These are phyloP conservation scores for Sicyos baderoa DNA, from an alignment of 306 rosid genomes.

Conservation along the genomic window DNA sequence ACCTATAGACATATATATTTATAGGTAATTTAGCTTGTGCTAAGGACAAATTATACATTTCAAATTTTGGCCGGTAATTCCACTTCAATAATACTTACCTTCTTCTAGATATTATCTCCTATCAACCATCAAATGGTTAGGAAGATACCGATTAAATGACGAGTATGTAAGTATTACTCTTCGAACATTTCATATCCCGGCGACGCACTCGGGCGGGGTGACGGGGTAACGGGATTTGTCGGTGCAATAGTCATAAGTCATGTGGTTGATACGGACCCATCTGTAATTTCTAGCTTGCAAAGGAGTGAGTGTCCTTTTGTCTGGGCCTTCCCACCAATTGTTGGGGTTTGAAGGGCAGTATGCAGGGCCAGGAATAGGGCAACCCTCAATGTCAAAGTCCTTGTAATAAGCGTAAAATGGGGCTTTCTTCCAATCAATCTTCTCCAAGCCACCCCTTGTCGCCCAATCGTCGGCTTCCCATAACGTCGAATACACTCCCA, in stretches of 20 bases:
- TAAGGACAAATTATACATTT: not conserved
- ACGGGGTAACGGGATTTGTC: slow-evolving; percentile 56
- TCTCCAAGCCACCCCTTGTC: slow-evolving; percentile 90
- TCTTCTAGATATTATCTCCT: not conserved
- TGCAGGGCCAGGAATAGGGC: slow-evolving; percentile 57
- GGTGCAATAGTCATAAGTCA: slow-evolving; percentile 74
- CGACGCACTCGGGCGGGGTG: slow-evolving; percentile 63
- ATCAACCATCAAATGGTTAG: not conserved
- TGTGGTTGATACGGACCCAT: slow-evolving; percentile 88
- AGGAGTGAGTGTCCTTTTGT: slow-evolving; percentile 49
- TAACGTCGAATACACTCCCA: slow-evolving; percentile 78
- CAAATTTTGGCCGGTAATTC: not conserved
- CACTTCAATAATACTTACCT: not conserved
- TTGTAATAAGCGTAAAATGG: slow-evolving; percentile 73
- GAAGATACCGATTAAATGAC: not conserved
- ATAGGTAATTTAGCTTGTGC: not conserved
- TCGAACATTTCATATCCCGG: not conserved
- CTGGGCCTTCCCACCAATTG: slow-evolving; percentile 84
- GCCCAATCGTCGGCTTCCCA: slow-evolving; percentile 99
- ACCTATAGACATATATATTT: not conserved
- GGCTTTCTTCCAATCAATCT: slow-evolving; percentile 85
- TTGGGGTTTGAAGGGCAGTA: slow-evolving; percentile 48
- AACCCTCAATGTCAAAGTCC: slow-evolving; percentile 86
- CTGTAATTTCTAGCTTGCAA: slow-evolving; percentile 44
- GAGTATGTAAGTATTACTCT: not conserved